Evolutionary conservation across 2,329 filamentous ascomycete genomes (phyloP).

Genomic region (Hirsutella thompsonii): DNA sequence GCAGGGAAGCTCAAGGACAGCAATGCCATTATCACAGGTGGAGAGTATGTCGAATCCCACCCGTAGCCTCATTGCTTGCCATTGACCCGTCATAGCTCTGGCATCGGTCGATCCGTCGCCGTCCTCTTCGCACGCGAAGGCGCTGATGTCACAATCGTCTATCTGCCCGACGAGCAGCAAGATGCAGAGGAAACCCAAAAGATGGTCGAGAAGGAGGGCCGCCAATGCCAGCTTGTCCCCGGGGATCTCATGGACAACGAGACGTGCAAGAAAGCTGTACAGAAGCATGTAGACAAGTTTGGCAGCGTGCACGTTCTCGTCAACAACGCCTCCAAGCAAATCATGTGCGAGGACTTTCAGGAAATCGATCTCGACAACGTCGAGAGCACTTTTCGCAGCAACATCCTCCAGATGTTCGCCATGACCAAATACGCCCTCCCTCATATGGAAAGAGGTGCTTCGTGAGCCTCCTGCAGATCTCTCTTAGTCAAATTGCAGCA

Average conservation of each 20-base stretch:
- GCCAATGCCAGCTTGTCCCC: slow-evolving; percentile 31
- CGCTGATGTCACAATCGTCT: slow-evolving; percentile 40
- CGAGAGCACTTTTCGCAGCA: slow-evolving; percentile 42
- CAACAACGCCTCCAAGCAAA: slow-evolving; percentile 47
- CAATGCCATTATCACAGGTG: slow-evolving; percentile 41
- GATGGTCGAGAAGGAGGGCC: slow-evolving; percentile 36
- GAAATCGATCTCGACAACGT: slow-evolving; percentile 41
- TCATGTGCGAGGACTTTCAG: slow-evolving; percentile 35
- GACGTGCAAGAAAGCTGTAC: slow-evolving; percentile 35
- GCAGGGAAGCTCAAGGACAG: slow-evolving; percentile 34
- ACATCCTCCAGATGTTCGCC: slow-evolving; percentile 46
- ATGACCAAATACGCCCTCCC: slow-evolving; percentile 42
- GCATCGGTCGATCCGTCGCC: slow-evolving; percentile 40
- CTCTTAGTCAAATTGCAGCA: too few species aligned
- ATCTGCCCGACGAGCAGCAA: slow-evolving; percentile 40
- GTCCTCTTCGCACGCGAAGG: slow-evolving; percentile 45
- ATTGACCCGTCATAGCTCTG: slow-evolving; percentile 23
- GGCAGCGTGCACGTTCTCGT: slow-evolving; percentile 36
- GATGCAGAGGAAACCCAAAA: slow-evolving; percentile 41
- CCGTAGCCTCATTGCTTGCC: neutral
- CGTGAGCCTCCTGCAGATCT: slow-evolving; percentile 16
- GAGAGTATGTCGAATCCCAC: slow-evolving; percentile 28
- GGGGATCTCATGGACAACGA: slow-evolving; percentile 35
- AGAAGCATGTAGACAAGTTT: slow-evolving; percentile 37
- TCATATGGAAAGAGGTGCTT: slow-evolving; percentile 37